phyloP scores from a whole-genome alignment of 1,284 basidiomycete genomes.

The Leccinum ponderosum region DNA sequence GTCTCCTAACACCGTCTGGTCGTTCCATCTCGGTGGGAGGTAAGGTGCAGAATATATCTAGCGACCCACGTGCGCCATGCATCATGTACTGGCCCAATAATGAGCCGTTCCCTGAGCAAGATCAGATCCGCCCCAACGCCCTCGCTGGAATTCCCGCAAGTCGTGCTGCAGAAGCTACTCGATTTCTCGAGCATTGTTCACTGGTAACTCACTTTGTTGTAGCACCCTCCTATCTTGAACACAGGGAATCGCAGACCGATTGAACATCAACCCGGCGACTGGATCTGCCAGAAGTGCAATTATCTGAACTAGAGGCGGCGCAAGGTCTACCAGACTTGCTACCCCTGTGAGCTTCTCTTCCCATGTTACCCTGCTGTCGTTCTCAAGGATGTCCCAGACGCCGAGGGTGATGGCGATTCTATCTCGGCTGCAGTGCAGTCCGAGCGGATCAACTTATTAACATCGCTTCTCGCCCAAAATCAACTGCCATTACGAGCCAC shows the following conservation, averaged over 20 bases:
- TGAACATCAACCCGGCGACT: conserved; percentile 86
- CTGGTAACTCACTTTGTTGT: conserved; percentile 4
- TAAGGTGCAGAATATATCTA: conserved; percentile 73
- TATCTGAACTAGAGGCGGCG: conserved; percentile 85
- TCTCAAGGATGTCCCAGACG: conserved; percentile 47
- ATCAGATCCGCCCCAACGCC: conserved; percentile 67
- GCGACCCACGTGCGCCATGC: conserved; percentile 66
- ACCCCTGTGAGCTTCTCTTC: conserved; percentile 55
- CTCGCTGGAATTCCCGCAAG: conserved; percentile 56
- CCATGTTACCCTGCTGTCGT: neutral
- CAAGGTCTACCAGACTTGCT: conserved; percentile 88
- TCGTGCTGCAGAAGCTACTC: conserved; percentile 2
- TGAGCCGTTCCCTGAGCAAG: conserved; percentile 72
- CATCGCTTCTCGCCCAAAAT: conserved; percentile 62
- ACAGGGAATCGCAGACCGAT: conserved; percentile 88
- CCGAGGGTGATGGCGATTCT: conserved; percentile 75
- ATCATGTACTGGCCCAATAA: conserved; percentile 89
- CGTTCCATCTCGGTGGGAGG: conserved; percentile 71
- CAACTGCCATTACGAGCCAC: conserved; percentile 31
- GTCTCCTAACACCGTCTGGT: conserved; percentile 66
- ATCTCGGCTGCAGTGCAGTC: conserved; percentile 78
- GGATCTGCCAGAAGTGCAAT: conserved; percentile 82
- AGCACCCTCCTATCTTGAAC: conserved; percentile 85
- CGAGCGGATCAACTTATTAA: conserved; percentile 76
- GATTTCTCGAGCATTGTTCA: neutral